phyloP scores from a whole-genome alignment of 2,329 filamentous ascomycete species.

The Penicillium concentricum region DNA sequence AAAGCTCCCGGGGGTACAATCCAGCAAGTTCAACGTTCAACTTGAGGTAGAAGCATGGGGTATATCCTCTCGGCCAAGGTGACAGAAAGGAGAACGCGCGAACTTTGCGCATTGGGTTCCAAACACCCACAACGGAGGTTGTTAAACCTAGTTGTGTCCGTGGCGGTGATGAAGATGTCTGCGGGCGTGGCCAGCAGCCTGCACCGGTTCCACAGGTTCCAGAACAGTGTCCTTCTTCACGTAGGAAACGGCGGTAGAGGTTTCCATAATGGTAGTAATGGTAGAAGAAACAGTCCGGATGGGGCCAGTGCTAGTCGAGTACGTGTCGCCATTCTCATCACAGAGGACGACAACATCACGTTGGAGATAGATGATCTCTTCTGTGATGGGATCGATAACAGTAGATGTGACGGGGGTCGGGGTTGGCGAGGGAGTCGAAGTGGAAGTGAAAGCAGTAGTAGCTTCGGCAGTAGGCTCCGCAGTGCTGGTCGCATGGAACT shows the following conservation, averaged over 20 bases:
- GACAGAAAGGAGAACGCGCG: slow-evolving; percentile 5
- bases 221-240: slow-evolving; percentile 18
- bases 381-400: slow-evolving; percentile 22
- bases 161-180: slow-evolving; percentile 27
- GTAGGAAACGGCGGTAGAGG: slow-evolving; percentile 26
- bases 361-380: slow-evolving; percentile 32
- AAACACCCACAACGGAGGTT: not conserved
- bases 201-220: slow-evolving; percentile 19
- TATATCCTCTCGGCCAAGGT: not conserved
- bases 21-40: slow-evolving; percentile 5
- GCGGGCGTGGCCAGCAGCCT: slow-evolving; percentile 19
- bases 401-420: slow-evolving; percentile 28
- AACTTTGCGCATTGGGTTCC: not conserved
- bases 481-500: slow-evolving; percentile 2
- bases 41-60: slow-evolving; percentile 4
- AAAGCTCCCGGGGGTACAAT: slow-evolving; percentile 4
- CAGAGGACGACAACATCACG: slow-evolving; percentile 30
- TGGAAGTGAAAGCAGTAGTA: slow-evolving; percentile 15
- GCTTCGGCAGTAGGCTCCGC: slow-evolving; percentile 6
- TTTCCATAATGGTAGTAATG: slow-evolving; percentile 22
- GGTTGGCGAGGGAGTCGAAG: slow-evolving; percentile 21
- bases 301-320: slow-evolving; percentile 27
- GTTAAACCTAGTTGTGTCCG: slow-evolving; percentile 16
- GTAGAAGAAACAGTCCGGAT: slow-evolving; percentile 26
- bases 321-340: slow-evolving; percentile 24